Conservation (phyloP, 352 stramenopile genomes). For the Halophytophthora polymorphica region DNA sequence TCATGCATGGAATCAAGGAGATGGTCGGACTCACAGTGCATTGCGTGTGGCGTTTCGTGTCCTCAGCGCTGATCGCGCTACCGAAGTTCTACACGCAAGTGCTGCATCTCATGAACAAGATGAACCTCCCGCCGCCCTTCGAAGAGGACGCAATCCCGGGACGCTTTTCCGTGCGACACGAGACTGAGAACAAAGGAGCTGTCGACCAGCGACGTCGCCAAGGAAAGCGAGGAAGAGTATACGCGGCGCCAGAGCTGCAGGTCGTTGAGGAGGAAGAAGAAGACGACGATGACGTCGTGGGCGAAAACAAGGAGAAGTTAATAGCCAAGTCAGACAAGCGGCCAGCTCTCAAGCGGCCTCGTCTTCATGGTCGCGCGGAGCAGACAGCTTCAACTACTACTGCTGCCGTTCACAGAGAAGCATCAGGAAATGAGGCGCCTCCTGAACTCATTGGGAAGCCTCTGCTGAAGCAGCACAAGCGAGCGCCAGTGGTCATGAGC, state of each 20-base stretch:
- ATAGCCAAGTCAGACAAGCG: too few species aligned
- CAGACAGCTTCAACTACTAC: background rate
- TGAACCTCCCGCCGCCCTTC: conserved; percentile 86
- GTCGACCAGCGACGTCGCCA: background rate
- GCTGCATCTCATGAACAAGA: conserved; percentile 92
- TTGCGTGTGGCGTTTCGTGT: background rate
- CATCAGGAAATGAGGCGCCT: background rate
- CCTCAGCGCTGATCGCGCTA: conserved; percentile 75
- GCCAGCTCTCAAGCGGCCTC: background rate
- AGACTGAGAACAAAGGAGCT: conserved; percentile 5
- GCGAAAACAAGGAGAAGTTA: background rate
- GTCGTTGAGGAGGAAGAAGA: conserved; percentile 46
- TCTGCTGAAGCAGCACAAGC: conserved; percentile 15
- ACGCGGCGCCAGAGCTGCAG: conserved; percentile 9
- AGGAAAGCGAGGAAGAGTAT: conserved; percentile 23
- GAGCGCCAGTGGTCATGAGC: conserved; percentile 11
- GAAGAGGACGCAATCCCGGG: conserved; percentile 65
- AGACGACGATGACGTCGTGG: conserved; percentile 15
- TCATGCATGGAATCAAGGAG: background rate
- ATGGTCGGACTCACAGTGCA: background rate
- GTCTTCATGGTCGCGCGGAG: background rate
- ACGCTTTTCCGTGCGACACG: conserved; percentile 38
- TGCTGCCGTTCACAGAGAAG: background rate
- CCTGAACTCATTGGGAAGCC: conserved; percentile 19
- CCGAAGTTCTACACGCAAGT: conserved; percentile 89